Conservation (phyloP, 805 yeast genomes). For the Grigorovia yakushimaensis region DNA sequence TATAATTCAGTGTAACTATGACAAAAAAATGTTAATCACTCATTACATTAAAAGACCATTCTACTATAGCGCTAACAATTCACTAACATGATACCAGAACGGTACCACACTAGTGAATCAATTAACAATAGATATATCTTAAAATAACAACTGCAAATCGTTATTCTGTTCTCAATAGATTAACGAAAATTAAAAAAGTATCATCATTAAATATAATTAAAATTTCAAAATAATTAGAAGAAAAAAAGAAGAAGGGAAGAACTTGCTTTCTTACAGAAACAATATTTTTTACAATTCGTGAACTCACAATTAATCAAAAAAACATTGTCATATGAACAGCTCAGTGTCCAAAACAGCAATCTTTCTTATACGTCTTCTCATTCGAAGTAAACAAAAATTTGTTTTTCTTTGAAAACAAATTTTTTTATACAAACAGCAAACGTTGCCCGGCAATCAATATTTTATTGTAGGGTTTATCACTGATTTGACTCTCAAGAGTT, state of each 20-base stretch:
- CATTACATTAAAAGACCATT: conserved; percentile 45
- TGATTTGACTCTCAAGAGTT: no score
- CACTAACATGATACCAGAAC: conserved; percentile 14
- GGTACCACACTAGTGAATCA: conserved; percentile 6
- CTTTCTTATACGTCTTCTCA: no score
- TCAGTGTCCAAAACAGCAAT: no score
- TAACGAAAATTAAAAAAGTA: conserved; percentile 23
- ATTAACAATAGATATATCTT: conserved; percentile 8
- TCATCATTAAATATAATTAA: conserved; percentile 20
- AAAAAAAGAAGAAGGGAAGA: not conserved
- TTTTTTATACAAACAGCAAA: not conserved
- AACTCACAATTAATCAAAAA: not conserved
- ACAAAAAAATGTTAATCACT: conserved; percentile 47
- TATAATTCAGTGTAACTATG: conserved; percentile 38
- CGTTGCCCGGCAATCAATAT: not conserved
- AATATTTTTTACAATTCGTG: not conserved
- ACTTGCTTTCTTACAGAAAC: no score
- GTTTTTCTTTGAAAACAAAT: no score
- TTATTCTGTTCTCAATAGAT: conserved; percentile 24
- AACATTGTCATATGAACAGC: no score
- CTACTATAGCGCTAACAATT: conserved; percentile 1
- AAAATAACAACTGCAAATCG: conserved; percentile 13
- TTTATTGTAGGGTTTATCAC: not conserved
- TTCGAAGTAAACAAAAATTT: no score
- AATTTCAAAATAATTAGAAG: not conserved